Evolutionary conservation across 208 protist genomes (phyloP).

Genomic region (Leishmania gerbilli): DNA sequence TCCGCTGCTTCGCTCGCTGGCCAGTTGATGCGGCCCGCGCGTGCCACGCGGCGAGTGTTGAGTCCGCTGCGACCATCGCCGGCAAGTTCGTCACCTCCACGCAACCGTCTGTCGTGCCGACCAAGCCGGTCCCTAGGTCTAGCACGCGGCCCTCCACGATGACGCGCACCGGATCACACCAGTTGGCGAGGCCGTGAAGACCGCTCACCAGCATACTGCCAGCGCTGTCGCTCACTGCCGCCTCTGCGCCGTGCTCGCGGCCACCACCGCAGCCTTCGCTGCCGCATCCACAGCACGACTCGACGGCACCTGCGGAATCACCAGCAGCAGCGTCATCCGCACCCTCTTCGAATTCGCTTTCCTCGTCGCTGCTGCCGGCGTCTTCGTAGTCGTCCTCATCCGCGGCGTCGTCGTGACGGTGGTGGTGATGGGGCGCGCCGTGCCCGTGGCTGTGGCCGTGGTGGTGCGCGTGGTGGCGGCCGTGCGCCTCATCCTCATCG

Average conservation of each 20-base stretch:
- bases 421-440: conserved; percentile 7
- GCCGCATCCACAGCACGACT: conserved; percentile 11
- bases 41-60: conserved; percentile 14
- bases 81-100: conserved; percentile 48
- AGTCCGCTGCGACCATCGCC: conserved; percentile 30
- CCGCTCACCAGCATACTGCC: conserved; percentile 40
- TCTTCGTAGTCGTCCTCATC: conserved; percentile 26
- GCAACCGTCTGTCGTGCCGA: conserved; percentile 76
- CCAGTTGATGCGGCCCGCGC: neutral
- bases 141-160: conserved; percentile 73
- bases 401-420: conserved; percentile 10
- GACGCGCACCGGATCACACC: conserved; percentile 48
- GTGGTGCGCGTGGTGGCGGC: conserved; percentile 15
- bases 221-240: neutral
- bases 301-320: neutral
- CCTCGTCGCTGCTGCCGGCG: neutral
- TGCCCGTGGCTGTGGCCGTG: conserved; percentile 16
- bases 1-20: conserved; percentile 11
- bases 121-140: conserved; percentile 34
- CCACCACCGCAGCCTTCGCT: conserved; percentile 13
- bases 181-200: conserved; percentile 51
- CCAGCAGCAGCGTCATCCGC: neutral
- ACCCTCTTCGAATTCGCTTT: neutral
- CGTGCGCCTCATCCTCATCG: conserved; percentile 17
- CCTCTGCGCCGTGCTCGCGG: conserved; percentile 19